Evolutionary conservation across 116 monocot species (phyloP), one percentile per base, ranked within the genome.

Genomic region (Trichopus zeylanicus): DNA sequence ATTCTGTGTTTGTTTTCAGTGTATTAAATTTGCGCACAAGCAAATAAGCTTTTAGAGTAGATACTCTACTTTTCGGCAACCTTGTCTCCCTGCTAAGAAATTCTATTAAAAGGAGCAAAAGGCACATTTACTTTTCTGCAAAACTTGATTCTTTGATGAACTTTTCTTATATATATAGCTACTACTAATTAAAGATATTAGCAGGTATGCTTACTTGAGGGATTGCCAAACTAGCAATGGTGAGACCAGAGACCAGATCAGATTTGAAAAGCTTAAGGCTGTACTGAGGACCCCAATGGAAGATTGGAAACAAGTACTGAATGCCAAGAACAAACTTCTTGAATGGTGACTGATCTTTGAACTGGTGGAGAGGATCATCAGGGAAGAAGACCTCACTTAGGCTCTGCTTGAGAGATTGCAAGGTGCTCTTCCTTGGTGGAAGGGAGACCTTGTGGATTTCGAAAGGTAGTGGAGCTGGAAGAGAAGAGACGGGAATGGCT

Each of bases 191-290:
- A 42, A 15, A 51, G 21, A 51, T 2, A 8, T n/a, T 24, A 19
- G 51, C 5, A 18, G 1, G 42, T 35, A 30, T 29, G 18, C 37
- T 26, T 31, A 78, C 89, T 48, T 90, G 85, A 5, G 89, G 89
- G 24, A 90, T 90, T 16, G 89, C 85, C 70, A 90, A 69, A 61
- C 85, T 85, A 23, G 89, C 89, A 76, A 90, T 90, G 67, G 89
- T 90, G 61, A 90, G 76, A 42, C 89, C 89, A 0, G 89, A 85
- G 48, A 90, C 51, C 15, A 67, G 51, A 31, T 90, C 89, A 18
- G 89, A 81, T 32, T 81, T 85, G 37, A 90, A 73, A 21, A 90
- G 79, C 30, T 62, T 59, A 19, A 85, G 73, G 26, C 20, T 76
- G 66, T 90, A 90, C 37, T 76, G 76, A 5, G 81, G 68, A 0